Evolutionary conservation across 2,329 filamentous ascomycete genomes (phyloP), one percentile per base, ranked within the genome.

Genomic region (Penicillium freii): DNA sequence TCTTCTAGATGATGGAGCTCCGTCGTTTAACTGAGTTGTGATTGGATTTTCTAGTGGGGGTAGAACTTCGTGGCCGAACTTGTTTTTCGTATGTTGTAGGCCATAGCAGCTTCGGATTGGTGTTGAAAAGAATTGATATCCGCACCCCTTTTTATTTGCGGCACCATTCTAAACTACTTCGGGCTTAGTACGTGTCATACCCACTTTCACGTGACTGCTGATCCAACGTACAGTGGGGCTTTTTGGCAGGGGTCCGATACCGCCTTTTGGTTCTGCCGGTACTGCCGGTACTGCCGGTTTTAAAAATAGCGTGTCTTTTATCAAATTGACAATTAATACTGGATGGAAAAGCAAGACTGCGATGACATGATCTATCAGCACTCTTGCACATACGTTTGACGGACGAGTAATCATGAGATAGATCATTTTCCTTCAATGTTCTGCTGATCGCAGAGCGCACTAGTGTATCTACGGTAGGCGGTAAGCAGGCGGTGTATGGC

Each of bases 101-200:
- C 7, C 1, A 34, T 51, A 5, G 6, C 21, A 34, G 19, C 49
- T 51, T 42, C 2, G 6, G 25, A 42, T 51, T 51, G n/a, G 23
- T 48, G 27, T 23, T 17, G 25, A 19, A 19, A n/a, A 33, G 25
- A 23, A 33, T 23, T 43, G 38, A 21, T 31, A 42, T 33, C 48
- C 36, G 36, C 48, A 33, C 39, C 49, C 49, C 49, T 31, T 45
- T 52, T 52, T 46, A 45, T 27, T 44, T 44, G 38, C 38, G 38
- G 49, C 38, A 33, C 27, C 3, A 13, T 10, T 7, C 15, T 44
- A 34, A 19, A 40, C 49, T 17, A 6, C 6, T 44, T 51, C 15
- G 2, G 39, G 50, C 5, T 15, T 45, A 45, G 39, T 21, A 2
- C 3, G 1, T 3, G 1, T 23, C 17, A 29, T 1, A 11, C 29